Base-by-base conservation (phyloP, 805 yeast genomes). In the Saccharomycopsis schoenii region DNA sequence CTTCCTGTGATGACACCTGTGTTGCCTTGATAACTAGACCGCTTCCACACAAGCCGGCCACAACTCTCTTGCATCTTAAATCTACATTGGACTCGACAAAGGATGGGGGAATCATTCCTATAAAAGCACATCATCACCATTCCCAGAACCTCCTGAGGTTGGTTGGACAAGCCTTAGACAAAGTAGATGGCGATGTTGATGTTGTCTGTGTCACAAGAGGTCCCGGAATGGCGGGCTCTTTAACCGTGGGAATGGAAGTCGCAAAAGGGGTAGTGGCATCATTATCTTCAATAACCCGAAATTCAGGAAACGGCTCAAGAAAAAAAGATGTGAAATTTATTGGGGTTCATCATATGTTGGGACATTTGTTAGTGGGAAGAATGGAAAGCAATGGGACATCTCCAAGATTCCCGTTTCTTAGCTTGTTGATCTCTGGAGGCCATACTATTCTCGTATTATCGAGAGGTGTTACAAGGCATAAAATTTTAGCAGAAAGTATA, bases 321-420 rank as follows among this genome's bases (percentile, higher is more conserved):
- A 29, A 29, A 29, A 47, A 47, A 47, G 71, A 80, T 14, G 80
- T 76, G 6, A 97, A 97, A 0, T 68, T 89, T 19, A 76, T 94
- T 1, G 98, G 97, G 0, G 97, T 93, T 0, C 96, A 94, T 70
- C 99, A 94, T 68, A 93, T 94, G 99, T 76, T 93, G 57, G 99
- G 96, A 0, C 99, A 94, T 73, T 74, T 94, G 4, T 71, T 94
- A 36, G 77, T 89, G 0, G 84, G 91, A 1, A 71, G 91, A 58
- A 70, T 83, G 70, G 73, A 70, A 24, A 68, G 72, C 58, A 75
- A 75, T 57, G 83, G 81, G 0, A 24, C 60, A 1, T 56, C 63
- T 0, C 88, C 89, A 0, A 58, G 69, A 17, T 87, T 76, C 66
- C 96, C 96, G 1, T 89, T 88, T 65, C 66, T 89, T 15, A 88